Evolutionary conservation across 73 alveolate species (phyloP).

Genomic region (Stentor coeruleus): DNA sequence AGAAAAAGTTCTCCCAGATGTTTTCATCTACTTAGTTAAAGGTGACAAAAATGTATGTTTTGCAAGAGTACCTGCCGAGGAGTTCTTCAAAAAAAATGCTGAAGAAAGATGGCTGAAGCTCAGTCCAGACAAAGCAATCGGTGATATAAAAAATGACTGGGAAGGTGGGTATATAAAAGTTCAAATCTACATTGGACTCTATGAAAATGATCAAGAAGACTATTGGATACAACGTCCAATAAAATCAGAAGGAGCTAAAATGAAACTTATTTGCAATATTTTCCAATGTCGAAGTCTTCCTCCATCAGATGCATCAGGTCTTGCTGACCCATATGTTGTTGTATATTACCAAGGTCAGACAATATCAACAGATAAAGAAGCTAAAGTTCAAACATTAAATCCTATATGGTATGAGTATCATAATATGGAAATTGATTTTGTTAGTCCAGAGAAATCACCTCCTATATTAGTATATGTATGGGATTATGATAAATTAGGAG

Average conservation of each 20-base stretch:
- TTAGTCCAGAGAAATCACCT: constrained; percentile 41
- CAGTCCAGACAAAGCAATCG: constrained; percentile 33
- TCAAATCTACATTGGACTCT: constrained; percentile 23
- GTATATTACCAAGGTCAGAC: not conserved
- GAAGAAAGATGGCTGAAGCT: constrained; percentile 32
- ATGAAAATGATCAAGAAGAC: constrained; percentile 32
- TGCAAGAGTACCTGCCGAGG: constrained; percentile 17
- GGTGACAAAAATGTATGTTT: constrained; percentile 53
- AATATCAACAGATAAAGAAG: not conserved
- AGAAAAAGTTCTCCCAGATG: constrained; percentile 37
- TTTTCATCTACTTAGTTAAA: constrained; percentile 46
- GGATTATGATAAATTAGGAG: constrained; percentile 38
- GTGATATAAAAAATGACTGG: constrained; percentile 40
- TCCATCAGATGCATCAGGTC: constrained; percentile 49
- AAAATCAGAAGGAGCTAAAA: constrained; percentile 27
- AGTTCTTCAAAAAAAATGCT: constrained; percentile 40
- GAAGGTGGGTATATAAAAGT: constrained; percentile 47
- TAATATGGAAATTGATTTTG: constrained; percentile 32
- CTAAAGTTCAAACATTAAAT: constrained; percentile 40
- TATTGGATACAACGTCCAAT: constrained; percentile 35
- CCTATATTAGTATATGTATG: constrained; percentile 50
- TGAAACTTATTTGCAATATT: constrained; percentile 33
- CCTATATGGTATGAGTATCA: constrained; percentile 57
- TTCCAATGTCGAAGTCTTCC: constrained; percentile 59
- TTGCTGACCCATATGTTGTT: constrained; percentile 59